Evolutionary conservation across 192 early-diverging fungal genomes (phyloP), one percentile per base, ranked within the genome.

Genomic region (Podochytrium sp.): DNA sequence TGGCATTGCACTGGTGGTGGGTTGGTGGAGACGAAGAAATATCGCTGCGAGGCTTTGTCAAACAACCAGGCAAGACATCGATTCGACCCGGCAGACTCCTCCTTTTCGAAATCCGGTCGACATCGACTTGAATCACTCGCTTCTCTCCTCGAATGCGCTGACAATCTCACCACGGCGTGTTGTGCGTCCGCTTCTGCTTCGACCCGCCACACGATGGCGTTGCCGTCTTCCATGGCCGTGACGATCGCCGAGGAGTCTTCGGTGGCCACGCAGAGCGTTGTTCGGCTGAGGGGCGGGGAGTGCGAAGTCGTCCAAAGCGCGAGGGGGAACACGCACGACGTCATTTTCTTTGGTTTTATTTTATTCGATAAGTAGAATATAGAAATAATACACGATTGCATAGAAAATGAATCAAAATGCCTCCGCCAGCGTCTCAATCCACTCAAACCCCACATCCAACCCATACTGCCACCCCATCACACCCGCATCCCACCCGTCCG

Each of bases 401-500:
- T 47, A 55, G 0, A 55, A 55, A 6, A 55, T 5, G 20, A 27
- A 55, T 55, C 23, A 7, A 7, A 55, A 25, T 23, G 25, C 52
- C 20, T 10, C 10, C 23, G 23, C 30, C 23, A 55, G 30, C 0
- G 52, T 25, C 30, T 10, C 7, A 6, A 55, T 55, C 52, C 52
- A 55, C 12, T 55, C 5, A 29, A 55, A 55, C 52, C 23, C 20
- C 7, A 29, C 23, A 25, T 55, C 52, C 20, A 55, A 29, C 12
- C 23, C 7, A 25, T 55, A 55, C 1, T 55, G 52, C 52, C 52
- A 55, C 30, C 52, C 52, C 52, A 80, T 79, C 18, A 80, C 79
- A 68, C 79, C 79, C 34, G 79, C 79, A 52, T 65, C n/a, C 79
- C 79, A 80, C n/a, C 79, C 79, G n/a, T 73, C 27, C 20, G 56